A percentile compares a stretch with the other conserved stretches of the same genome.
Evolutionary conservation across 352 stramenopile genomes (phyloP).

Genomic region (Pythium folliculosum): DNA sequence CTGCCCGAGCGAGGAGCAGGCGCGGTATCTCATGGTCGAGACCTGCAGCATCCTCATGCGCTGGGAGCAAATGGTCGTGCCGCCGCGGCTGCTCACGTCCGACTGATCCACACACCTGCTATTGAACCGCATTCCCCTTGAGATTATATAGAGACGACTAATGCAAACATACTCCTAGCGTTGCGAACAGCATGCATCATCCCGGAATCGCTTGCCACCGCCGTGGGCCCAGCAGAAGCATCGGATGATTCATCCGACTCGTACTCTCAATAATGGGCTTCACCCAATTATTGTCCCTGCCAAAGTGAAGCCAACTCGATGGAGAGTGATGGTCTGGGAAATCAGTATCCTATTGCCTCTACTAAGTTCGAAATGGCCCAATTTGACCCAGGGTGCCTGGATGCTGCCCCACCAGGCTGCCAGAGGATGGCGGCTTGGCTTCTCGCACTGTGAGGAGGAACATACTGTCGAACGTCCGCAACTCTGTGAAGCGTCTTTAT

Average conservation of each 20-base stretch:
- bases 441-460: background rate
- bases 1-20: conserved; percentile 48
- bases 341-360: background rate
- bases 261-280: background rate
- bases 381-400: too few species aligned
- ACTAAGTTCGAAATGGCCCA: conserved; percentile 1
- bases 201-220: too few species aligned
- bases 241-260: too few species aligned
- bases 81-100: conserved; percentile 39
- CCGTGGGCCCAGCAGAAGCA: too few species aligned
- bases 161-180: too few species aligned
- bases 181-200: too few species aligned
- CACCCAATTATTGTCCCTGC: background rate
- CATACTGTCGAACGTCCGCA: background rate
- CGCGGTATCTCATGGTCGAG: conserved; percentile 52
- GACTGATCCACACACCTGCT: conserved; percentile 3
- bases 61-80: conserved; percentile 61
- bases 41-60: conserved; percentile 55
- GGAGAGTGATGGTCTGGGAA: conserved; percentile 1
- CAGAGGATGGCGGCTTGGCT: too few species aligned
- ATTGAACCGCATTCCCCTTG: background rate
- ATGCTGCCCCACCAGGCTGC: too few species aligned
- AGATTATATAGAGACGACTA: too few species aligned
- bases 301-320: background rate
- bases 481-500: too few species aligned